These are phyloP conservation scores for Cicer bijugum DNA, from an alignment of 306 rosid species.

Conservation along the genomic window DNA sequence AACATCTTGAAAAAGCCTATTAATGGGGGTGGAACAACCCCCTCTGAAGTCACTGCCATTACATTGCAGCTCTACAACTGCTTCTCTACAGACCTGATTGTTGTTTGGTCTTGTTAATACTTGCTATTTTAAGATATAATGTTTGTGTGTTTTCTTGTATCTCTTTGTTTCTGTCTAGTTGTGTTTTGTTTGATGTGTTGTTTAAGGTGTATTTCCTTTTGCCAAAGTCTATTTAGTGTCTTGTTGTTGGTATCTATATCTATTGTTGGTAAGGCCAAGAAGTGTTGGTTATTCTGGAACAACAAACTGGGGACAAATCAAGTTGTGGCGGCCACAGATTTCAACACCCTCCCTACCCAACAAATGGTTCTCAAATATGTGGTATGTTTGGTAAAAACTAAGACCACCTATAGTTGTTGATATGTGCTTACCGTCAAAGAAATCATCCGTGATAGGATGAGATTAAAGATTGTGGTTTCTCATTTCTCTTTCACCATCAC, in stretches of 20 bases:
- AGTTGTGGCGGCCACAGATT: neutral
- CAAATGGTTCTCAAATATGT: neutral
- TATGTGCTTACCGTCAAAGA: neutral
- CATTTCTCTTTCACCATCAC: neutral
- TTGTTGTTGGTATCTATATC: neutral
- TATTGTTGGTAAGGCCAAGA: neutral
- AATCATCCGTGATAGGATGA: neutral
- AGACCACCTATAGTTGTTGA: neutral
- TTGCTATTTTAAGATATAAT: too few species aligned
- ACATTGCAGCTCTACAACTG: too few species aligned
- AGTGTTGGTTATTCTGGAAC: neutral
- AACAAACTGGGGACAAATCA: neutral
- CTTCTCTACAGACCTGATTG: too few species aligned
- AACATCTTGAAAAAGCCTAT: too few species aligned
- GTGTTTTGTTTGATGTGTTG: neutral
- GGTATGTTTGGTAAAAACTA: neutral
- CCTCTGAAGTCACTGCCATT: too few species aligned
- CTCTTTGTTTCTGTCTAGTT: too few species aligned
- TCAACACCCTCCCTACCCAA: neutral
- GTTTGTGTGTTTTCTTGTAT: too few species aligned
- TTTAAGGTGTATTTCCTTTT: too few species aligned
- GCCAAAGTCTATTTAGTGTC: neutral
- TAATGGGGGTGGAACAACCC: too few species aligned
- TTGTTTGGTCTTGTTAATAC: too few species aligned
- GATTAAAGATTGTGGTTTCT: neutral